Conservation (phyloP, 176 grass and related monocot species). For the Ampelocalamus luodianensis region DNA sequence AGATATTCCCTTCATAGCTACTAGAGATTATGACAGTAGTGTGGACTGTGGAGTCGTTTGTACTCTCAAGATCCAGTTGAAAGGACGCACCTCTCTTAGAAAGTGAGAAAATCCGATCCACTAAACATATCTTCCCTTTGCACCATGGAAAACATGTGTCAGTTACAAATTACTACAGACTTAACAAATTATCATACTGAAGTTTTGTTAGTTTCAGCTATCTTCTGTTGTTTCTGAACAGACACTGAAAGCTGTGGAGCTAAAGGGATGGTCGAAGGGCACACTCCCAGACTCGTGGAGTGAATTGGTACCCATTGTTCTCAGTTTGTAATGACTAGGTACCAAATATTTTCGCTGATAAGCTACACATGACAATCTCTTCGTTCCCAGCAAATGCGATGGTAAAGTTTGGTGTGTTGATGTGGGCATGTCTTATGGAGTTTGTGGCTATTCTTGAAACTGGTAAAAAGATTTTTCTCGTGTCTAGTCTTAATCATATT, state of each 20-base stretch:
- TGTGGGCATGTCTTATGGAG: conserved; percentile 98
- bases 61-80: conserved; percentile 72
- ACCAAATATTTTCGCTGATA: background rate
- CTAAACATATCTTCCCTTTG: conserved; percentile 11
- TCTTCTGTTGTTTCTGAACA: conserved; percentile 73
- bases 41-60: conserved; percentile 86
- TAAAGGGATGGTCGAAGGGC: conserved; percentile 92
- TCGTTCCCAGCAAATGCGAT: conserved; percentile 76
- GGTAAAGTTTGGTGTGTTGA: conserved; percentile 90
- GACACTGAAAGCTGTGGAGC: conserved; percentile 71
- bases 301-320: conserved; percentile 65
- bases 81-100: conserved; percentile 43
- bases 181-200: conserved; percentile 29
- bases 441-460: no score
- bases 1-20: conserved; percentile 80
- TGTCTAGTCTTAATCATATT: no score
- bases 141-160: no score
- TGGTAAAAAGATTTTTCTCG: no score
- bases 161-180: background rate
- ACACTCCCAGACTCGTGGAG: conserved; percentile 81
- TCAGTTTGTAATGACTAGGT: conserved; percentile 1
- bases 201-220: conserved; percentile 60
- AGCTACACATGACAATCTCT: conserved; percentile 14
- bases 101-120: conserved; percentile 51
- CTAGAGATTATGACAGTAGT: conserved; percentile 89